phyloP scores from a whole-genome alignment of 306 rosid species.

The Vigna angularis region DNA sequence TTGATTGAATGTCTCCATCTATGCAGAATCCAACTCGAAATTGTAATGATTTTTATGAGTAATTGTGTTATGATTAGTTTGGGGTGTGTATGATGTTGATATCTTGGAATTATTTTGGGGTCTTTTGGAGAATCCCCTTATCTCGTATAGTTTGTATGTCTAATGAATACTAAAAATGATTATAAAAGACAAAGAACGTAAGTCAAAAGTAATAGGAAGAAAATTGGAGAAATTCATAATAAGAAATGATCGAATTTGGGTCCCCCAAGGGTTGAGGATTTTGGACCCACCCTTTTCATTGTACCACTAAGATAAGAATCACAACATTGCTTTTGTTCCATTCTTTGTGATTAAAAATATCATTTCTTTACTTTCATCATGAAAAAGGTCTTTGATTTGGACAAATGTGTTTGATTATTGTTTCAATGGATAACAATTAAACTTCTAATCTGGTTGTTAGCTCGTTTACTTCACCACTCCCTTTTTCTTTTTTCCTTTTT shows the following conservation, averaged over 20 bases:
- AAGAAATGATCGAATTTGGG: not conserved
- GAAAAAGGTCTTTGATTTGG: conserved; percentile 15
- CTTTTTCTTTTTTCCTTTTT: not conserved
- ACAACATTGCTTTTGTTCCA: conserved; percentile 14
- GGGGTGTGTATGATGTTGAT: conserved; percentile 42
- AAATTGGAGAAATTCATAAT: not conserved
- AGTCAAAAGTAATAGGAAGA: conserved; percentile 22
- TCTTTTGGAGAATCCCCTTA: not conserved
- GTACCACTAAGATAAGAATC: conserved; percentile 20
- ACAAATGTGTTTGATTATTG: conserved; percentile 32
- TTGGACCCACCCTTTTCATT: conserved; percentile 14
- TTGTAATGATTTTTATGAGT: conserved; percentile 4
- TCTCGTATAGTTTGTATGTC: not conserved
- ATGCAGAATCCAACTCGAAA: conserved; percentile 6
- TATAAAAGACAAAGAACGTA: conserved; percentile 31
- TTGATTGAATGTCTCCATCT: conserved; percentile 35
- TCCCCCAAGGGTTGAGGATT: not conserved
- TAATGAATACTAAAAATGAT: conserved; percentile 24
- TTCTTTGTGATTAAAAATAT: conserved; percentile 26
- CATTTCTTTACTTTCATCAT: not conserved
- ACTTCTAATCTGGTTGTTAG: conserved; percentile 49
- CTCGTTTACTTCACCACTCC: conserved; percentile 36
- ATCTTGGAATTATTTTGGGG: conserved; percentile 22
- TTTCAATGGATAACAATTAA: conserved; percentile 16
- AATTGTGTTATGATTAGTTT: conserved; percentile 24